Conservation (phyloP, 306 rosid species). For the Dicorynia guianensis region DNA sequence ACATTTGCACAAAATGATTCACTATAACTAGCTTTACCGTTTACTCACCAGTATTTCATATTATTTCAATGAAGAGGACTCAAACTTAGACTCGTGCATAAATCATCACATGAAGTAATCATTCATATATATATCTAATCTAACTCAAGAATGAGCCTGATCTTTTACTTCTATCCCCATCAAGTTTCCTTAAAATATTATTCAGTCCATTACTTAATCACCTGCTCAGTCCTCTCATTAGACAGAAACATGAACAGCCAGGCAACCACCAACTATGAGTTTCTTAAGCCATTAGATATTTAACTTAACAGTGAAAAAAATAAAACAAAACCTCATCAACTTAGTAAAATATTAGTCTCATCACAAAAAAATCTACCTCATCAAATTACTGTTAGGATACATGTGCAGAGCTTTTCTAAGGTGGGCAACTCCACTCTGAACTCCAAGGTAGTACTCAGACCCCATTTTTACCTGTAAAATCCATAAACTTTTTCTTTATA, state of each 20-base stretch:
- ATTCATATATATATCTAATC: neutral
- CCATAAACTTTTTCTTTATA: constrained; percentile 13
- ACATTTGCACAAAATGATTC: neutral
- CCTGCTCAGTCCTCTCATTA: neutral
- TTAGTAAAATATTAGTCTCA: neutral
- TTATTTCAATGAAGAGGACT: neutral
- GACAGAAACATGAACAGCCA: constrained; percentile 6
- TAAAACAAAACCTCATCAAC: neutral
- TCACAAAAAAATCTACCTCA: constrained; percentile 61
- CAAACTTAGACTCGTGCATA: neutral
- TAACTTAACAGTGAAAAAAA: neutral
- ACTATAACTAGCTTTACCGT: neutral
- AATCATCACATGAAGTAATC: neutral
- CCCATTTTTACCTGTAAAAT: constrained; percentile 69
- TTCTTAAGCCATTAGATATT: neutral
- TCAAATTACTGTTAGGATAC: constrained; percentile 75
- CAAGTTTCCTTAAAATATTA: neutral
- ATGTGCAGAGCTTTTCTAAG: constrained; percentile 84
- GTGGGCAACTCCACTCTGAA: constrained; percentile 72
- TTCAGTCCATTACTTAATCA: neutral
- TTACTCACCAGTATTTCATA: neutral
- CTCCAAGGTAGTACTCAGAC: constrained; percentile 60
- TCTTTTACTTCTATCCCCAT: neutral
- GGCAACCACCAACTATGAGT: neutral
- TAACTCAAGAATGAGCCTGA: neutral